Evolutionary conservation across 2,329 filamentous ascomycete genomes (phyloP).

Genomic region (Penicillium thymicola): DNA sequence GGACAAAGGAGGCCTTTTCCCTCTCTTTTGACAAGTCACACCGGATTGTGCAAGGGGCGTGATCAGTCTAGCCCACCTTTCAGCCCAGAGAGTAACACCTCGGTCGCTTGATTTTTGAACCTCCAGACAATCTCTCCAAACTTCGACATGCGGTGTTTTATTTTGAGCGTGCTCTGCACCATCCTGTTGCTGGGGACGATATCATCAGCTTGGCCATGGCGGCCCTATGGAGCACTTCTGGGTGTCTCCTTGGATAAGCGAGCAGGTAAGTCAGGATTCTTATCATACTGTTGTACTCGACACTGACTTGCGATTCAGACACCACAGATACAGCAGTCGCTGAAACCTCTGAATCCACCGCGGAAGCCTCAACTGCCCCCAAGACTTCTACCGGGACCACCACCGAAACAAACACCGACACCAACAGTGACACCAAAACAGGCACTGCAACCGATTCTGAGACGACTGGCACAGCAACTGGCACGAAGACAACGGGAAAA

Average conservation of each 20-base stretch:
- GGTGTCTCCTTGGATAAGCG: conserved; percentile 24
- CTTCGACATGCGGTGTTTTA: conserved; percentile 34
- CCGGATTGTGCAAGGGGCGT: neutral
- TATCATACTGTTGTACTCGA: neutral
- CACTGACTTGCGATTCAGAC: conserved; percentile 12
- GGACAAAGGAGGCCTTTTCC: neutral
- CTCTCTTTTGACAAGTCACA: neutral
- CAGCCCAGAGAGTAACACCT: neutral
- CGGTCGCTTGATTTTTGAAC: conserved; percentile 1
- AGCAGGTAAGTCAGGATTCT: conserved; percentile 21
- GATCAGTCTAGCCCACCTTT: neutral
- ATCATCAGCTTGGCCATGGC: conserved; percentile 32
- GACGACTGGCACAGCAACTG: conserved; percentile 7
- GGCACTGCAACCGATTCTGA: conserved; percentile 9
- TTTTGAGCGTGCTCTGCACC: conserved; percentile 33
- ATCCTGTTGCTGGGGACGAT: conserved; percentile 33
- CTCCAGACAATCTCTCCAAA: conserved; percentile 1
- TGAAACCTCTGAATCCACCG: conserved; percentile 16
- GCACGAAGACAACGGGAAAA: conserved; percentile 18
- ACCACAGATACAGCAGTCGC: conserved; percentile 17
- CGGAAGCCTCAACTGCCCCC: conserved; percentile 11
- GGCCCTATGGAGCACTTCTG: conserved; percentile 12
- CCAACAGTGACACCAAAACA: conserved; percentile 1
- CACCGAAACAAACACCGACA: conserved; percentile 13
- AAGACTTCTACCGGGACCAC: conserved; percentile 18